phyloP scores from a whole-genome alignment of 2,329 filamentous ascomycete species.

The Fusarium sp. region DNA sequence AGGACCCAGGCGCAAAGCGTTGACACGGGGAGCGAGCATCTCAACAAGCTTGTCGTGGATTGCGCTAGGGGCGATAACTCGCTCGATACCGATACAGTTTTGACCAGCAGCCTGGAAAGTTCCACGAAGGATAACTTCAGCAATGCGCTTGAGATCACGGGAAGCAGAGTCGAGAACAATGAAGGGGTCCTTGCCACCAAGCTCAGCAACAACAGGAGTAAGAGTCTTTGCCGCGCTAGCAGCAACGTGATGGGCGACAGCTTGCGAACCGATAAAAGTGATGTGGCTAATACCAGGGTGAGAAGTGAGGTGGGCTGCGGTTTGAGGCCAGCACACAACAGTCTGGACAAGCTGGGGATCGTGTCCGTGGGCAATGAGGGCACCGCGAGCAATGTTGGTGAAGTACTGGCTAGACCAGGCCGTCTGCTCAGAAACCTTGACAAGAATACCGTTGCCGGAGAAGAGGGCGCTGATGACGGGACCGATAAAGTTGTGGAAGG shows the following conservation, averaged over 20 bases:
- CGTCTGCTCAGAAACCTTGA: conserved; percentile 95
- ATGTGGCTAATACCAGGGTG: conserved; percentile 87
- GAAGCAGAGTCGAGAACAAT: conserved; percentile 83
- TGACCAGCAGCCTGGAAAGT: conserved; percentile 96
- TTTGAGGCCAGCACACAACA: conserved; percentile 86
- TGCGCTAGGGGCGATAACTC: conserved; percentile 81
- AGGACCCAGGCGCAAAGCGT: conserved; percentile 78
- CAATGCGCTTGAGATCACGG: conserved; percentile 73
- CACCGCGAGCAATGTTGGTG: conserved; percentile 77
- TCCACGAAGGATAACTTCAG: conserved; percentile 86
- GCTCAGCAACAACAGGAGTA: conserved; percentile 88
- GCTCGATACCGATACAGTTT: conserved; percentile 97
- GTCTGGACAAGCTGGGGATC: conserved; percentile 83
- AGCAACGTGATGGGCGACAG: conserved; percentile 88
- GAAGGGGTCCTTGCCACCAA: conserved; percentile 94
- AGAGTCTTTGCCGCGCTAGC: conserved; percentile 84
- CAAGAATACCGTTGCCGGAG: conserved; percentile 87
- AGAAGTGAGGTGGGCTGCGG: conserved; percentile 82
- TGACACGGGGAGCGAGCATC: conserved; percentile 77
- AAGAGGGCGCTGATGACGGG: conserved; percentile 92
- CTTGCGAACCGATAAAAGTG: conserved; percentile 93
- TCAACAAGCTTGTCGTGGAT: conserved; percentile 78
- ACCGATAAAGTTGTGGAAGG: conserved; percentile 93
- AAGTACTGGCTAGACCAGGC: conserved; percentile 93
- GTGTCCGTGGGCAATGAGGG: conserved; percentile 83